Percentiles rank a stretch among this genome's conserved stretches.
Conservation (phyloP, 2,329 filamentous ascomycete species). For the Microsporum ferrugineum region DNA sequence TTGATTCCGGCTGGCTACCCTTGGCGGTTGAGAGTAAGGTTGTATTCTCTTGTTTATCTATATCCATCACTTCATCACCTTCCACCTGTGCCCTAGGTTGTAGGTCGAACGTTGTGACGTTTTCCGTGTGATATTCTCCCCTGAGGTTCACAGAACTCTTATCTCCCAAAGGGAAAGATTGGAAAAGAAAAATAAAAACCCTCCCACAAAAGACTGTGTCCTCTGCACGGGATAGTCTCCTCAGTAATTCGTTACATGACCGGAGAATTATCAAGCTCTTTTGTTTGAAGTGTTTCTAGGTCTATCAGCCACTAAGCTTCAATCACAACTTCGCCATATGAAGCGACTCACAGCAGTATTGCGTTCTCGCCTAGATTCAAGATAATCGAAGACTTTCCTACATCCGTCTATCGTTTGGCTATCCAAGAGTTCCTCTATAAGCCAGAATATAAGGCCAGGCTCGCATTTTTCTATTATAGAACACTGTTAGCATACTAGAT, state of each 20-base stretch:
- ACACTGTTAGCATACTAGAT: not conserved
- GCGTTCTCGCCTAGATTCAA: slow-evolving; percentile 82
- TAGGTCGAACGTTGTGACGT: slow-evolving; percentile 74
- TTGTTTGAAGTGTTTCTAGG: slow-evolving; percentile 56
- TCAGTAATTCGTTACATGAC: slow-evolving; percentile 88
- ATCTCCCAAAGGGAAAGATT: slow-evolving; percentile 91
- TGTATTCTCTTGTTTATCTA: slow-evolving; percentile 44
- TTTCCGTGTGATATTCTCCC: slow-evolving; percentile 92
- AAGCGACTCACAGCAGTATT: slow-evolving; percentile 56
- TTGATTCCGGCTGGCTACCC: slow-evolving; percentile 4
- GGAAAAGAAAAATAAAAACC: slow-evolving; percentile 97
- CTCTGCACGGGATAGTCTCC: slow-evolving; percentile 84
- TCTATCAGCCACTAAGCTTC: not conserved
- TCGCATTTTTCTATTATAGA: slow-evolving; percentile 41
- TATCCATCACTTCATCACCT: slow-evolving; percentile 50
- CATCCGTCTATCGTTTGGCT: slow-evolving; percentile 91
- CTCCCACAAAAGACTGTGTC: slow-evolving; percentile 95
- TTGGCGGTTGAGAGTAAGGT: slow-evolving; percentile 14
- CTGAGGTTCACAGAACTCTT: slow-evolving; percentile 94
- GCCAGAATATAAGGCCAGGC: slow-evolving; percentile 70
- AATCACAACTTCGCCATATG: not conserved
- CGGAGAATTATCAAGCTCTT: slow-evolving; percentile 85
- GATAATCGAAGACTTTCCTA: slow-evolving; percentile 81
- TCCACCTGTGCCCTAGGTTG: slow-evolving; percentile 28
- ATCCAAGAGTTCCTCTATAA: slow-evolving; percentile 89